Conservation (phyloP, 495 filamentous ascomycete genomes). For the Immersiella caudata region DNA sequence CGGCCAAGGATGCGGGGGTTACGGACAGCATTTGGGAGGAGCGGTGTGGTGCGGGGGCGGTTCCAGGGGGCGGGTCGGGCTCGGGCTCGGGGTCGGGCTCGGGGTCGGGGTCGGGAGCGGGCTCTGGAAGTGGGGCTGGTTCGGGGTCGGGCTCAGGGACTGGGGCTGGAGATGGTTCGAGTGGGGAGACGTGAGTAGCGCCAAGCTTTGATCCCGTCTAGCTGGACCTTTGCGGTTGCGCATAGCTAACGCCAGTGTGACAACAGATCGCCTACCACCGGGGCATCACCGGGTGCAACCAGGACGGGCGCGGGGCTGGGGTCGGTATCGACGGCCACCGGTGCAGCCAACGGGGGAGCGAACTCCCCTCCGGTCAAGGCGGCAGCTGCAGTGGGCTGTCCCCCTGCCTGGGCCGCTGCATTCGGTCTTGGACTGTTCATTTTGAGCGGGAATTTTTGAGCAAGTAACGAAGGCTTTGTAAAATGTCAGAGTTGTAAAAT, state of each 20-base stretch:
- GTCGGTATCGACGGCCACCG: neutral
- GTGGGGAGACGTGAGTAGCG: neutral
- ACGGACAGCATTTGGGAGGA: conserved; percentile 4
- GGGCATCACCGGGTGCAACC: neutral
- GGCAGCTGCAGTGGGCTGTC: neutral
- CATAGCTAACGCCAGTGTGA: neutral
- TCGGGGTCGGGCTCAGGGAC: neutral
- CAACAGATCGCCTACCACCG: neutral
- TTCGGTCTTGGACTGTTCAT: neutral
- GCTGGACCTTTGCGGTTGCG: neutral
- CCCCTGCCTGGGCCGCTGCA: conserved; percentile 1
- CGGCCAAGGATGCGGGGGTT: conserved; percentile 4
- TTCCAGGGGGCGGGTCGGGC: neutral
- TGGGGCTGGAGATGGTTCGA: too few species aligned
- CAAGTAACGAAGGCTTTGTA: too few species aligned
- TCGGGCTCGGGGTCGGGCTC: neutral
- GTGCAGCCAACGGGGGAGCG: neutral
- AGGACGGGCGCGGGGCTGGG: neutral
- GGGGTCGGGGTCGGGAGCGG: neutral
- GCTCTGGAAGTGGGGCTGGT: neutral
- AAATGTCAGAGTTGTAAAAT: too few species aligned
- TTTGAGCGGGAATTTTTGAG: neutral
- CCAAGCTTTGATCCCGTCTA: neutral
- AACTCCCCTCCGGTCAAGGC: neutral
- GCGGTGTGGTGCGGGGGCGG: neutral